phyloP scores from a whole-genome alignment of 768 basidiomycete species.

The Lepiota brunneoincarnata region DNA sequence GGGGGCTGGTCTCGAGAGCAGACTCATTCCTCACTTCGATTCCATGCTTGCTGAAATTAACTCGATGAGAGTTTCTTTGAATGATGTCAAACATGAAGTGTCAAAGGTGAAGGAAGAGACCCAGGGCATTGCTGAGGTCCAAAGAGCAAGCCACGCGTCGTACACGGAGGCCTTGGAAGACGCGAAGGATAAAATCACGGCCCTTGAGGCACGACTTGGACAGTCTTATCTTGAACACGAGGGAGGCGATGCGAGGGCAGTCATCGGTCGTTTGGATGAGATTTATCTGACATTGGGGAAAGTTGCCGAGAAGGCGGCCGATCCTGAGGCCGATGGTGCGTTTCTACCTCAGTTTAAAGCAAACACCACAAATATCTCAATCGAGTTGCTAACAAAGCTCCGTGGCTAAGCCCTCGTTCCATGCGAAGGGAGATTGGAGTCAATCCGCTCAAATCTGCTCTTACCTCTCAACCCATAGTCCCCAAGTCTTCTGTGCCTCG shows the following conservation, averaged over 20 bases:
- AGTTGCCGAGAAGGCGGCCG: neutral
- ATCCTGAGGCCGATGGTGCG: neutral
- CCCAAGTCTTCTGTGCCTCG: neutral
- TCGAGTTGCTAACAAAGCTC: no score
- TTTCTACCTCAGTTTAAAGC: neutral
- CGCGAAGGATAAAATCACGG: neutral
- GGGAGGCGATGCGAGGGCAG: neutral
- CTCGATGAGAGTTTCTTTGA: neutral
- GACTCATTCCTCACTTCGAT: neutral
- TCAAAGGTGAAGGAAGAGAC: neutral
- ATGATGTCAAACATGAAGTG: neutral
- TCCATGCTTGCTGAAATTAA: neutral
- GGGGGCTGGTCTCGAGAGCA: neutral
- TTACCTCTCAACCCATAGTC: neutral
- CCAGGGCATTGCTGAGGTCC: neutral
- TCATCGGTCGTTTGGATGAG: constrained; percentile 7
- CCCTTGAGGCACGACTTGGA: constrained; percentile 1
- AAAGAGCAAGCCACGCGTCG: neutral
- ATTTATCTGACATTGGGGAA: neutral
- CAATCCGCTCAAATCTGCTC: neutral
- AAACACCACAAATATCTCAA: no score
- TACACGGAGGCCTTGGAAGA: neutral
- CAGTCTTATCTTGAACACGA: neutral
- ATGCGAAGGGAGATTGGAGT: neutral
- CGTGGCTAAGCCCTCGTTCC: neutral